Base-by-base conservation (phyloP, 768 basidiomycete genomes). In the Leccinum imitatum region DNA sequence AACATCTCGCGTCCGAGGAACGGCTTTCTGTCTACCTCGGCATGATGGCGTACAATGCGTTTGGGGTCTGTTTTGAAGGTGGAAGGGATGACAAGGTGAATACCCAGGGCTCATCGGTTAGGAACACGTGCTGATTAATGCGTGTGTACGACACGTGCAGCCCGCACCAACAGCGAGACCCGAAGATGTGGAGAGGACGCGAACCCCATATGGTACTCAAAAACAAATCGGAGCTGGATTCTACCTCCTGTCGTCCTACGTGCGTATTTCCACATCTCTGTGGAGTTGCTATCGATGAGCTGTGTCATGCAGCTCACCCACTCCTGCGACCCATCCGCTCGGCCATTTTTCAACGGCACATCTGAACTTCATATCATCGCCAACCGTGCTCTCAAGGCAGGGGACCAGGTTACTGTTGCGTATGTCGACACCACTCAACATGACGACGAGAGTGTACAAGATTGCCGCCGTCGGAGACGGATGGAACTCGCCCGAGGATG, bases 401-500 rank as follows among this genome's bases (percentile, higher is more conserved):
- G 92, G 47, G 90, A 93, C 47, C 83, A 87, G 66, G 76, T 94
- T 53, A 86, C 86, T 27, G 79, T 93, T 56, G 84, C 92, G 1
- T 94, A 83, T 66, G 88, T 91, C 54, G 89, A 92, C 63, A 83
- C 87, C 63, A 74, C 76, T 0, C 82, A 84, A 67, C 82, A 78
- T 59, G 69, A 77, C 1, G 83, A 68, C 27, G 89, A 91, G 73
- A 78, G 78, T 35, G 62, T 69, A 10, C 70, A 75, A 3, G 85
- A 87, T 30, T 84, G 85, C 54, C 79, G 89, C 57, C 78, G 84
- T 58, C 80, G 88, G 48, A 78, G 91, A 63, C 82, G 92, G 33
- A 78, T 80, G 65, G 89, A 91, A 76, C 81, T 94, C 39, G 90
- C 83, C 23, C 81, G 88, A 47, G 91, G 92, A 35, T 94, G 92